Conservation (phyloP, 108 stramenopile species). For the Parietichytrium sp. region DNA sequence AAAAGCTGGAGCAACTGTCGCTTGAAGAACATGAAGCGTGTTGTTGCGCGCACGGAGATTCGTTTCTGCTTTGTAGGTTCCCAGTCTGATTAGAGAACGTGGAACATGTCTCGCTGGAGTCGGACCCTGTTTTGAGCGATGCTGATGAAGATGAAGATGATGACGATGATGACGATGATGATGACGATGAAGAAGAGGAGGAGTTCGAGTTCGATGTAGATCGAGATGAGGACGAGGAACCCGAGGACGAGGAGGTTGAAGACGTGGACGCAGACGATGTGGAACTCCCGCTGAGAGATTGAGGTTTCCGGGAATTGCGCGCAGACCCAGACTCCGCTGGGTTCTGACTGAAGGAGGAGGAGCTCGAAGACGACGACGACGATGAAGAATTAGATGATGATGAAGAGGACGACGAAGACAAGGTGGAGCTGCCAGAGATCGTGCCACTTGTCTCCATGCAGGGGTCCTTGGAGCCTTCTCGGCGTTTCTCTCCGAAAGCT, state of each 20-base stretch:
- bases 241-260: background rate
- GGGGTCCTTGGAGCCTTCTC: background rate
- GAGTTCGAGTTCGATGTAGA: background rate
- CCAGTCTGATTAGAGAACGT: too few species aligned
- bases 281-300: too few species aligned
- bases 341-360: too few species aligned
- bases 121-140: too few species aligned
- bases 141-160: background rate
- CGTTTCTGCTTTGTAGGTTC: too few species aligned
- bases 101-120: too few species aligned
- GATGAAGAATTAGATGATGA: background rate
- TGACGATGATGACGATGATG: background rate
- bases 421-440: background rate
- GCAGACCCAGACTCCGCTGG: too few species aligned
- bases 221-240: background rate
- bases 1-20: too few species aligned
- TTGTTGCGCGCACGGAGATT: too few species aligned
- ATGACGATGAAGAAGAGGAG: background rate
- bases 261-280: slow-evolving; percentile 2
- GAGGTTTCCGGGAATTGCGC: too few species aligned
- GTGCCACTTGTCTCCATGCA: background rate
- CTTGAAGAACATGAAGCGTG: too few species aligned
- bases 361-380: background rate
- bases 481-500: background rate
- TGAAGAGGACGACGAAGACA: background rate